Evolutionary conservation across 371 early-diverging fungal genomes (phyloP), one percentile per base, ranked within the genome.

Genomic region (Nosema granulosis): DNA sequence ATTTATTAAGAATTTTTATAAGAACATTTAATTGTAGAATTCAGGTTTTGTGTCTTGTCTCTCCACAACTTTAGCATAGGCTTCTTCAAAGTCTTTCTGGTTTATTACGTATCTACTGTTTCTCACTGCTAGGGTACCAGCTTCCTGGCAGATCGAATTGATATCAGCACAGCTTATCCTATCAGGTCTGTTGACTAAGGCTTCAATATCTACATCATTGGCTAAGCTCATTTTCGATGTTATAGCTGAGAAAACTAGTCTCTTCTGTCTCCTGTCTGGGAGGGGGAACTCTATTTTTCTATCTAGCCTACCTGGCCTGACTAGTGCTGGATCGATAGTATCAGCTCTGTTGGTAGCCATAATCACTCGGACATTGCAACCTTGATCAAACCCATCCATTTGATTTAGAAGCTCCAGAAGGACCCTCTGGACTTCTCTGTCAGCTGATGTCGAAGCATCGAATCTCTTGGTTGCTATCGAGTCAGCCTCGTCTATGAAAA

Each of bases 381-480:
- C 91, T 86, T 95, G 95, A 84, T 97, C 97, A 85, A 99, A 97
- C 34, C 99, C 99, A 83, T 99, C 99, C 97, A 99, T 96, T 88
- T 97, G 98, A 85, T 93, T 99, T 75, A 99, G 88, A 76, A 99
- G 88, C 87, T 99, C 97, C 16, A 97, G 87, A 34, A 99, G 85
- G 83, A 97, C 95, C 87, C 99, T 91, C 86, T 99, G 97, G 13
- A 99, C 99, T 88, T 99, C 99, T 77, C 97, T 89, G 86, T 99
- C 99, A 3, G 97, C 98, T 63, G 96, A 95, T 0, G 96, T 97
- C 82, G 96, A 95, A 4, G 97, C 96, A 88, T 97, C 98, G 80
- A 95, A 97, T 82, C 99, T 91, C 86, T 95, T 97, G 29, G 98
- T 90, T 22, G 97, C 99, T 65, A 93, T 90, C 26, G 94, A 91